A percentile compares a stretch with the other conserved stretches of the same genome.
Evolutionary conservation across 192 early-diverging fungal genomes (phyloP).

Genomic region (Pilaira anomala): DNA sequence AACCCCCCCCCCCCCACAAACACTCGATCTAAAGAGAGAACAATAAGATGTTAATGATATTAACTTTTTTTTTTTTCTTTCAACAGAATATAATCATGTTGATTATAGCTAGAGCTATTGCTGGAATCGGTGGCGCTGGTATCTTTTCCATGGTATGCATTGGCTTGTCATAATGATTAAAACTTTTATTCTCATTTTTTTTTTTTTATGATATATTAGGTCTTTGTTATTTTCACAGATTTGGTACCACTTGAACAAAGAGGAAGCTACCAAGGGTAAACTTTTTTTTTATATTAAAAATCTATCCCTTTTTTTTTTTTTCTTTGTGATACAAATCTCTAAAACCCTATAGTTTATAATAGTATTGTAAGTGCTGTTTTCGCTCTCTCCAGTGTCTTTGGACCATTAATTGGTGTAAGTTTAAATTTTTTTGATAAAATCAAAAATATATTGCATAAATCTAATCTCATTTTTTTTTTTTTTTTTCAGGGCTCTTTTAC

Average conservation of each 20-base stretch:
- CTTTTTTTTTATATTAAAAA: not conserved
- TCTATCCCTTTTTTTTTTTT: not conserved
- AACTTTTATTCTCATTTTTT: not conserved
- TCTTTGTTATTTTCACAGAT: constrained; percentile 83
- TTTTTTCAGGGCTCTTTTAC: constrained; percentile 26
- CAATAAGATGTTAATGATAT: no score
- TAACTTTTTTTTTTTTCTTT: no score
- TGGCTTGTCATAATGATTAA: no score
- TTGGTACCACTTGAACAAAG: constrained; percentile 79
- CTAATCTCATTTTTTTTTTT: not conserved
- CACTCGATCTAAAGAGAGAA: no score
- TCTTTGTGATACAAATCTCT: not conserved
- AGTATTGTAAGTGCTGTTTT: constrained; percentile 39
- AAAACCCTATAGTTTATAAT: not conserved
- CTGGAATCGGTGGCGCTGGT: constrained; percentile 63
- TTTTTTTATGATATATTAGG: not conserved
- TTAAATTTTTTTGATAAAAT: not conserved
- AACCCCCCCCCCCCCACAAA: no score
- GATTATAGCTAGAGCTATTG: constrained; percentile 60
- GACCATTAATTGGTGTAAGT: constrained; percentile 40
- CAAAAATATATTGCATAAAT: not conserved
- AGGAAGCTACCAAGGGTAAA: constrained; percentile 59
- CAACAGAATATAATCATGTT: constrained; percentile 48
- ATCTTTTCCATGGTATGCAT: constrained; percentile 56
- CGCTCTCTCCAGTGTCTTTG: constrained; percentile 35